Percentiles rank a stretch among this genome's conserved stretches.
phyloP scores from a whole-genome alignment of 345 rosid genomes.

The Melaleuca quinquenervia region DNA sequence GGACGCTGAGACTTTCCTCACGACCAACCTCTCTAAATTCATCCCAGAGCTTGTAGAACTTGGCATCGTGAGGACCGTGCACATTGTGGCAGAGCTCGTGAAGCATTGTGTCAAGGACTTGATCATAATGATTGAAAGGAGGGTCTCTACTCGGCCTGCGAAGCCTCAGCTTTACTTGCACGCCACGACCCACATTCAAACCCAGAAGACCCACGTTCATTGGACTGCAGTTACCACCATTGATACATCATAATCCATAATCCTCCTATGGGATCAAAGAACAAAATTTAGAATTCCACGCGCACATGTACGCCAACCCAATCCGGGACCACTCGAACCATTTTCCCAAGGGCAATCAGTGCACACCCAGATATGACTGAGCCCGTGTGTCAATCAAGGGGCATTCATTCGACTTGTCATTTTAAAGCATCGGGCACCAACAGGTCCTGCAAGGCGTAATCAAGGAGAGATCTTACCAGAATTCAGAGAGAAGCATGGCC shows the following conservation, averaged over 20 bases:
- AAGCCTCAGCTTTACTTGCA: constrained; percentile 65
- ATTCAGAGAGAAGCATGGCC: constrained; percentile 30
- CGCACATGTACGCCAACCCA: not conserved
- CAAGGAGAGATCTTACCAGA: constrained; percentile 9
- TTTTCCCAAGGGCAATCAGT: not conserved
- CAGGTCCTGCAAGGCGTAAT: not conserved
- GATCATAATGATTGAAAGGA: constrained; percentile 52
- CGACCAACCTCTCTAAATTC: constrained; percentile 52
- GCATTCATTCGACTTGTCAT: not conserved
- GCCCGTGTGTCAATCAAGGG: not conserved
- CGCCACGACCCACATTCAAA: constrained; percentile 54
- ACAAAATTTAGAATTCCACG: not conserved
- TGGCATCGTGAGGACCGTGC: constrained; percentile 74
- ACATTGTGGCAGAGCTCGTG: constrained; percentile 82
- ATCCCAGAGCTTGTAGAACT: constrained; percentile 83
- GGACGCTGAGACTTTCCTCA: not conserved
- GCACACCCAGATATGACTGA: not conserved
- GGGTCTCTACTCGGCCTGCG: constrained; percentile 44
- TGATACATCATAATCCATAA: not conserved
- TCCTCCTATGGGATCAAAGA: not conserved
- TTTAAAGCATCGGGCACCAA: not conserved
- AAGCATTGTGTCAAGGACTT: constrained; percentile 82
- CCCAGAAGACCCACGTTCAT: constrained; percentile 59
- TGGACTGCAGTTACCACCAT: constrained; percentile 25
- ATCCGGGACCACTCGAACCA: not conserved